Evolutionary conservation across 306 rosid species (phyloP), one percentile per base, ranked within the genome.

Genomic region (Casuarina cunninghamiana): DNA sequence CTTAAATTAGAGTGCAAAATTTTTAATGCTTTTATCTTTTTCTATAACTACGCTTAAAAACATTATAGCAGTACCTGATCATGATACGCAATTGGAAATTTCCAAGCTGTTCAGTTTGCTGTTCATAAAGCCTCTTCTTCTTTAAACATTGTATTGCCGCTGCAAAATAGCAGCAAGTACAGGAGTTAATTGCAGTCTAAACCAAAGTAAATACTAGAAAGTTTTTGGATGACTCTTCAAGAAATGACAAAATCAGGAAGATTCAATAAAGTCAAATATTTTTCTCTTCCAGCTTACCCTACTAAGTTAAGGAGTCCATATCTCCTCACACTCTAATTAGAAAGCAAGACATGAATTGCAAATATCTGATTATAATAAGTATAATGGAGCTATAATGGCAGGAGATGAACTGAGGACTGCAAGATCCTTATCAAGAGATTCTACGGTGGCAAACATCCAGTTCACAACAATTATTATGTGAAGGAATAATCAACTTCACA

Each of bases 81-180:
- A 69, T 95, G 98, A 95, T 88, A 53, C 98, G 97, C 89, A 95
- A 76, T 83, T 95, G 98, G 88, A 92, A 95, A 88, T 95, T 95
- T 41, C 98, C 98, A 62, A 95, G 98, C 85, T 87, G 92, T 89
- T 95, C 98, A 78, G 92, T 84, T 83, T 95, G 98, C 54, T 95
- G 97, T 84, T 95, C 98, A 17, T 92, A 92, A 51, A 95, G 83
- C 81, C 86, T 91, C 90, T 92, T 95, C 88, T 93, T 89, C 90
- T 95, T 95, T 84, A 95, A 86, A 86, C 97, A 95, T 83, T 95
- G 97, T 81, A 95, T 95, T 39, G 98, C 98, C 76, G 96, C 98
- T 95, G 88, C 51, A 81, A 68, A 71, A 53, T 17, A 21, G 50
- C 16, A 66, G 17, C 4, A 66, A 41, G 49, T 58, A 26, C 10